Conservation (phyloP, 768 basidiomycete species). For the Collybia nuda region DNA sequence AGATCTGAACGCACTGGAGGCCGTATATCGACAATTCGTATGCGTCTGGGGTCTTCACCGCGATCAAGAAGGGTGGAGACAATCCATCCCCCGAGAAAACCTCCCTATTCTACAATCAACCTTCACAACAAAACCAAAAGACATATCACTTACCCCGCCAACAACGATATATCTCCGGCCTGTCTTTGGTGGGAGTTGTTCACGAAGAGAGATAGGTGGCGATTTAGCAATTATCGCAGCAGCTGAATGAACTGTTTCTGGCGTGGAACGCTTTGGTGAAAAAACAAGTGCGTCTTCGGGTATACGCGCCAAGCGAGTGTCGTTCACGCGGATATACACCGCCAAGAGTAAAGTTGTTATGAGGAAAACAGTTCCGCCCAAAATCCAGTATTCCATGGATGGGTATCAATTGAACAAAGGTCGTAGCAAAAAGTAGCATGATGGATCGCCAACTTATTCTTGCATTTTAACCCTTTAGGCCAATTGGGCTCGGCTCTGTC, state of each 20-base stretch:
- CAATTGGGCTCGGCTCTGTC: no score
- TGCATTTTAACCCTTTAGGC: no score
- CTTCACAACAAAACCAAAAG: not conserved
- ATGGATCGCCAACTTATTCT: no score
- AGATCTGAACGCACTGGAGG: conserved; percentile 59
- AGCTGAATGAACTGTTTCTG: conserved; percentile 35
- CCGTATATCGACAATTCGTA: conserved; percentile 70
- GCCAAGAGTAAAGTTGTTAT: conserved; percentile 13
- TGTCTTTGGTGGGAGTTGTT: conserved; percentile 64
- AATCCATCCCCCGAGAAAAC: conserved; percentile 80
- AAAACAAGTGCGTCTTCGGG: conserved; percentile 48
- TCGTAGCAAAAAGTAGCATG: no score
- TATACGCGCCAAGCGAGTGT: conserved; percentile 47
- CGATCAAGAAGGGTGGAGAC: conserved; percentile 65
- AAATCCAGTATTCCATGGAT: no score
- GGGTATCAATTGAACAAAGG: no score
- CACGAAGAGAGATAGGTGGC: conserved; percentile 33
- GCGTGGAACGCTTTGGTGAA: conserved; percentile 52
- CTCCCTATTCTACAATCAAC: conserved; percentile 45
- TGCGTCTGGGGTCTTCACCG: conserved; percentile 65
- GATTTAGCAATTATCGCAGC: conserved; percentile 33
- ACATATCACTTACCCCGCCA: conserved; percentile 49
- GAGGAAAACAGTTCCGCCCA: not conserved
- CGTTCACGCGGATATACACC: conserved; percentile 44
- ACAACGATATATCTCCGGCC: conserved; percentile 75